Evolutionary conservation across 2,329 filamentous ascomycete species (phyloP), one percentile per base, ranked within the genome.

Genomic region (Coniosporium tulheliwenetii): DNA sequence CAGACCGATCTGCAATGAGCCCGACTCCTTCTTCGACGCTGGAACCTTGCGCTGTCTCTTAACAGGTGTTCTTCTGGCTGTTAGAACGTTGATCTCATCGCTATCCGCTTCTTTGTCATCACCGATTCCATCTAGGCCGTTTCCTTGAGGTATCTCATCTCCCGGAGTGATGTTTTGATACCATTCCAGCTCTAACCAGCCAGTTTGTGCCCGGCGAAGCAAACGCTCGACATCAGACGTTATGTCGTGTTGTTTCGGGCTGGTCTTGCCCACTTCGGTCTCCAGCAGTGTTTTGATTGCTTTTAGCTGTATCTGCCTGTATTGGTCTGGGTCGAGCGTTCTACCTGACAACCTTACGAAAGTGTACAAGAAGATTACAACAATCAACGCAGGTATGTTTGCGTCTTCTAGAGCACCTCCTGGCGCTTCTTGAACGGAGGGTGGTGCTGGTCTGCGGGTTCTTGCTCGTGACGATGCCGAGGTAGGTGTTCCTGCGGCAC

Each of bases 1-100:
- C 12, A 69, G 45, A 57, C 58, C 75, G 60, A 26, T 67, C 54
- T 64, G 45, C 52, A 47, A 10, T 50, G 19, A 26, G 19, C 32
- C 19, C 35, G n/a, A 30, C 33, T 37, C 40, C 34, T 31, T 39
- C 41, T 59, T 37, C 2, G 56, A 57, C 15, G 55, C 51, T 14
- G 50, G 41, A n/a, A 50, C 49, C 5, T 45, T 26, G 12, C 5
- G 12, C 30, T 10, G 19, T 39, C 2, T 48, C 45, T 12, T 53
- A 50, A 1, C 44, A 43, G 5, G 45, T 40, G 29, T 39, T 36
- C 7, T 42, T 46, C 12, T 45, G 39, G 10, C 38, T 35, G 8
- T 42, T 19, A 19, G 14, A 8, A 37, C 36, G n/a, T 37, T 12
- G 12, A 12, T 19, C 39, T 36, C 41, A 39, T 39, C 16, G n/a